Evolutionary conservation across 164 flowering plant species (phyloP).

Genomic region (Houttuynia cordata): DNA sequence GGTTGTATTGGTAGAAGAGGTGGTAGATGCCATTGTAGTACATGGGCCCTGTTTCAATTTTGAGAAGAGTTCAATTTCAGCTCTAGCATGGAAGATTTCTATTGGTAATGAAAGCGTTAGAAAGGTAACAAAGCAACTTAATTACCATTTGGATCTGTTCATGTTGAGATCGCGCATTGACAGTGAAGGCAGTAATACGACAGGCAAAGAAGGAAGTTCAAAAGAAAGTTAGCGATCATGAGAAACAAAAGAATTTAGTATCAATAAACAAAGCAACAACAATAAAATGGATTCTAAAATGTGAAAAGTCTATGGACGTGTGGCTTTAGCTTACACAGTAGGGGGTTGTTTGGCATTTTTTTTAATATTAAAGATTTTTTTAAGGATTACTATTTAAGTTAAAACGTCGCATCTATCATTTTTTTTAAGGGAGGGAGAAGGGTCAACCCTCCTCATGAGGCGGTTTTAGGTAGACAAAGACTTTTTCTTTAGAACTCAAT

Average conservation of each 20-base stretch:
- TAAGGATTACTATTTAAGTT: too few species aligned
- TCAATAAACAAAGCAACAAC: background rate
- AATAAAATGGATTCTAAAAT: background rate
- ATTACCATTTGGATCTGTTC: constrained; percentile 24
- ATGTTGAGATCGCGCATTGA: background rate
- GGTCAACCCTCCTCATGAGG: too few species aligned
- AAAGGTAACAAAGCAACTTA: background rate
- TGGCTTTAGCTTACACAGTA: too few species aligned
- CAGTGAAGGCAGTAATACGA: background rate
- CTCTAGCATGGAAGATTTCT: too few species aligned
- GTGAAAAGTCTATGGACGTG: background rate
- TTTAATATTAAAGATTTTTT: too few species aligned
- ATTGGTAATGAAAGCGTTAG: too few species aligned
- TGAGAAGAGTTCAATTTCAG: too few species aligned
- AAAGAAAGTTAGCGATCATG: background rate
- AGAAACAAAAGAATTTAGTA: background rate
- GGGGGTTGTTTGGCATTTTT: too few species aligned
- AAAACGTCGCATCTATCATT: too few species aligned
- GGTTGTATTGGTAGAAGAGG: constrained; percentile 35
- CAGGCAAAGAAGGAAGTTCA: background rate
- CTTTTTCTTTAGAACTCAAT: too few species aligned
- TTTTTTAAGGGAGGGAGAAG: too few species aligned
- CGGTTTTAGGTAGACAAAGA: too few species aligned
- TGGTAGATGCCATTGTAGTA: constrained; percentile 27
- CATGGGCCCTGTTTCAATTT: constrained; percentile 19